Base-by-base conservation (phyloP, 345 rosid genomes). In the Arabis hirsuta region DNA sequence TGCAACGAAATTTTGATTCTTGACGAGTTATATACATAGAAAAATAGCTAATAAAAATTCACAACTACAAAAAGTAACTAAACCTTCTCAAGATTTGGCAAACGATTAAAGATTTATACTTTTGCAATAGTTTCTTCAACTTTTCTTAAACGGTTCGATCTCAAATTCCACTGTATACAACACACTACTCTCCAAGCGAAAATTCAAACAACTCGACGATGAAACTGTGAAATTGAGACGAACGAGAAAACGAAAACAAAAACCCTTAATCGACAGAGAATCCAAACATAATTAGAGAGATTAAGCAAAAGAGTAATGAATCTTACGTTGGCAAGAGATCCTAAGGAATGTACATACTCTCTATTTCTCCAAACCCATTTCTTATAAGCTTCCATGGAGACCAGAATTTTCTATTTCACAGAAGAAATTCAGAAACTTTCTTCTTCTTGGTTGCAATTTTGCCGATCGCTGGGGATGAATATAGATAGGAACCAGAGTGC, bases 311-410 rank as follows among this genome's bases (percentile, higher is more conserved):
- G 61, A 27, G 27, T 1, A 20, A 53, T 22, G 9, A 55, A 48
- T 51, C 90, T 90, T 83, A 96, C 99, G 79, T 86, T 92, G 71
- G 97, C 97, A 69, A 96, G 84, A 60, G 99, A 92, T 76, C 94
- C 92, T 63, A 96, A 69, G 32, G 98, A 88, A 80, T 88, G 94
- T 26, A 92, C 96, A 76, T 85, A 86, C 68, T 87, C 99, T 81
- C 76, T 86, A 66, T 92, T 96, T 68, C 80, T 88, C 80, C 94
- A 84, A 51, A 96, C 89, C 98, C 99, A 92, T 62, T 77, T 77
- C 88, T 85, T 91, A 74, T 95, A 95, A 64, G 87, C 88, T 72
- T 90, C 99, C 98, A 95, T 92, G 66, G 65, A 68, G 43, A 69
- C 55, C 4, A 27, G 0, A 16, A 69, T 9, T 45, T 20, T 36